Conservation (phyloP, 1,284 basidiomycete genomes). For the Cutaneotrichosporon dermatis region DNA sequence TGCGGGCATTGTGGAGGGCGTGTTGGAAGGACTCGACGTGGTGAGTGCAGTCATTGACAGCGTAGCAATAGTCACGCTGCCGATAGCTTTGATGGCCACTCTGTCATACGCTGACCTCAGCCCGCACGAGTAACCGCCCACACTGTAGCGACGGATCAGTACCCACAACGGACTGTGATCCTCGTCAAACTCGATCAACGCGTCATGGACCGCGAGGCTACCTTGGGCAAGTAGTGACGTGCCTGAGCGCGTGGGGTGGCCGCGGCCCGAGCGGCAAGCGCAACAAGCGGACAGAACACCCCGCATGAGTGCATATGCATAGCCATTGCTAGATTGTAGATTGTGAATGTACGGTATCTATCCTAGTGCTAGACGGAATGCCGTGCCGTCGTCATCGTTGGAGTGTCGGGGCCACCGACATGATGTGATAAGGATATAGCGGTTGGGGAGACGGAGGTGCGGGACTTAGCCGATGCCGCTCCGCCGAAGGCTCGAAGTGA, state of each 20-base stretch:
- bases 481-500: background rate
- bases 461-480: background rate
- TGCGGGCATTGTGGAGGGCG: conserved; percentile 94
- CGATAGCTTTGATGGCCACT: too few relatives aligned
- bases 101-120: conserved; percentile 58
- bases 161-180: conserved; percentile 80
- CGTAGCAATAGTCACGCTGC: too few relatives aligned
- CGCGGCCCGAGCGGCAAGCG: background rate
- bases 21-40: conserved; percentile 90
- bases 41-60: conserved; percentile 56
- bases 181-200: conserved; percentile 89
- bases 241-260: background rate
- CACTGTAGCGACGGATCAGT: conserved; percentile 75
- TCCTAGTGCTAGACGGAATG: background rate
- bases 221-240: conserved; percentile 52
- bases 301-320: too few relatives aligned
- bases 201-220: conserved; percentile 81
- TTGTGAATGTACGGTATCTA: conserved; percentile 1
- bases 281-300: too few relatives aligned
- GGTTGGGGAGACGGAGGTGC: background rate
- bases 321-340: background rate
- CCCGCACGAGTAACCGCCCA: conserved; percentile 96
- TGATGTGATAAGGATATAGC: background rate
- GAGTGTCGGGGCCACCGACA: background rate
- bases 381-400: background rate